A percentile compares a stretch with the other conserved stretches of the same genome.
phyloP scores from a whole-genome alignment of 441 rosid species.

The Populus hybrid region DNA sequence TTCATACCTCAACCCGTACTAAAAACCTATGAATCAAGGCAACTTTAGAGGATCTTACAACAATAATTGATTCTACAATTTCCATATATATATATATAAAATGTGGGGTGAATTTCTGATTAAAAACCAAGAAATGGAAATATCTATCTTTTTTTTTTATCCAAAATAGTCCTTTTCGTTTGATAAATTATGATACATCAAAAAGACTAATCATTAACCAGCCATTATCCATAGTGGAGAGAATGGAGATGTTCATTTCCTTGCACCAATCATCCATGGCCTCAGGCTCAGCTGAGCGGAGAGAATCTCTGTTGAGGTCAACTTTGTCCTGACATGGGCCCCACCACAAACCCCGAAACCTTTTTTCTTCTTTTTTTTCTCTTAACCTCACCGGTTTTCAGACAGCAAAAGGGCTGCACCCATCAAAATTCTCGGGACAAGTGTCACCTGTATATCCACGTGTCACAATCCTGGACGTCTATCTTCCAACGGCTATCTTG shows the following conservation, averaged over 20 bases:
- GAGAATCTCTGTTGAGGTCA: constrained; percentile 34
- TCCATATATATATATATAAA: too few relatives aligned
- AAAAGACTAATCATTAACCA: neutral
- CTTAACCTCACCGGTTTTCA: neutral
- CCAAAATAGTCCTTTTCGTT: neutral
- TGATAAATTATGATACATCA: neutral
- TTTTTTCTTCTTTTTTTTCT: neutral
- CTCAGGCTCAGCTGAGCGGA: neutral
- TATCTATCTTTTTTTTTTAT: neutral
- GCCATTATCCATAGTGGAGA: neutral
- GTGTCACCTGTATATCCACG: constrained; percentile 7
- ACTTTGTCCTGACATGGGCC: constrained; percentile 19
- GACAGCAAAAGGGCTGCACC: constrained; percentile 24
- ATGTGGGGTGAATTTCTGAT: neutral
- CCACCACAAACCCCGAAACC: constrained; percentile 8
- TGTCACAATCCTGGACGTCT: constrained; percentile 4
- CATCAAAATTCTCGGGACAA: constrained; percentile 20
- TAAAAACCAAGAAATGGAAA: neutral
- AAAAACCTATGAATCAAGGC: too few relatives aligned
- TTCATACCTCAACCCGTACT: too few relatives aligned
- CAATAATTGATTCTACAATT: too few relatives aligned
- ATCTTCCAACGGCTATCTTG: neutral
- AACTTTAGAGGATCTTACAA: too few relatives aligned
- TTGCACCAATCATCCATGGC: neutral
- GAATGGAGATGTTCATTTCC: neutral